Evolutionary conservation across 805 yeast genomes (phyloP).

Genomic region (Suhomyces prunicola): DNA sequence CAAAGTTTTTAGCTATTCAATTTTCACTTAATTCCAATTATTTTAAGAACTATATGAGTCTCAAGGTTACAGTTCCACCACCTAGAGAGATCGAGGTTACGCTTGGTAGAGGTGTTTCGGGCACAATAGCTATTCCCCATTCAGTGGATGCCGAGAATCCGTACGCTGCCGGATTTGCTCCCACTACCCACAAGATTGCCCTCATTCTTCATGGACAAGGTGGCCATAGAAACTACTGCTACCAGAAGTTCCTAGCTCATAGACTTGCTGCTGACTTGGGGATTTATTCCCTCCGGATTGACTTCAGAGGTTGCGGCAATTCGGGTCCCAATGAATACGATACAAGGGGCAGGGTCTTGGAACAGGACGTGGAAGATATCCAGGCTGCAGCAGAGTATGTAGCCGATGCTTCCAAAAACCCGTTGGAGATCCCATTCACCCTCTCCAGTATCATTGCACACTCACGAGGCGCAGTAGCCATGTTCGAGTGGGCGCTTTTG

Average conservation of each 20-base stretch:
- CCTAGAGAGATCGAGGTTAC: conserved; percentile 38
- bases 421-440: conserved; percentile 41
- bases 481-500: conserved; percentile 65
- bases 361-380: conserved; percentile 68
- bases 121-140: conserved; percentile 39
- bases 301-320: conserved; percentile 82
- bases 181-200: conserved; percentile 50
- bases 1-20: neutral
- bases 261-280: conserved; percentile 58
- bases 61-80: conserved; percentile 1
- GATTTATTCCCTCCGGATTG: conserved; percentile 67
- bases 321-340: conserved; percentile 51
- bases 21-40: neutral
- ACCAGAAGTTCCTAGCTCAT: conserved; percentile 62
- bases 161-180: conserved; percentile 26
- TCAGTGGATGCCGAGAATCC: conserved; percentile 22
- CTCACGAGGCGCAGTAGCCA: conserved; percentile 75
- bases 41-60: neutral
- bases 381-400: conserved; percentile 36
- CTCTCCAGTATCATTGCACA: conserved; percentile 67
- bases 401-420: conserved; percentile 25
- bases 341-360: conserved; percentile 51
- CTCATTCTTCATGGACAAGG: conserved; percentile 80
- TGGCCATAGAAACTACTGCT: conserved; percentile 80
- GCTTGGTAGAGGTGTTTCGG: conserved; percentile 32